Base-by-base conservation (phyloP, 2,329 filamentous ascomycete genomes). In the Hypoxylon sp. region DNA sequence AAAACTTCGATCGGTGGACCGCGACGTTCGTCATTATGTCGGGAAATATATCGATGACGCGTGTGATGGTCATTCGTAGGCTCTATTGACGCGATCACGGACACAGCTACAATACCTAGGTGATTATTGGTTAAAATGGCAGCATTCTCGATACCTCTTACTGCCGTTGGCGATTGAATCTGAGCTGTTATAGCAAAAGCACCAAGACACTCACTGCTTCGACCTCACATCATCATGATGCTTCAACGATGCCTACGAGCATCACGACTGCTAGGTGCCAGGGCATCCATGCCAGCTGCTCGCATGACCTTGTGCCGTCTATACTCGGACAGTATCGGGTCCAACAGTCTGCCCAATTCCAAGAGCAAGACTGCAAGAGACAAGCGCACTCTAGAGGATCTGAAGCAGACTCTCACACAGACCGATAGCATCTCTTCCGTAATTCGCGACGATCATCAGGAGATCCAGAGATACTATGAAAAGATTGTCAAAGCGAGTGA, bases 401-500 rank as follows among this genome's bases (percentile, higher is more conserved):
- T 49, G 15, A 31, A 18, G 17, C 53, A 48, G 18, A 48, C 29
- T 23, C 15, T 46, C 29, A 45, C 23, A 23, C 51, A 51, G 24
- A 26, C 26, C 33, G 52, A 38, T 33, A 49, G 26, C 7, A 63
- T 61, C 17, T 61, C 57, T 37, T 27, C 46, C 51, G 35, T 70
- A 9, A 55, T 63, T 8, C 40, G 40, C 2, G 38, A 67, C 11
- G 68, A 70, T 21, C 68, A 70, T 18, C 57, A 53, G 4, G 57
- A 69, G 24, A 60, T 70, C 20, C 62, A 67, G 37, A 54, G 53
- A 2, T 77, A 75, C 61, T 81, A 81, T 66, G 69, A 77, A 15
- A 74, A 75, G 13, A 73, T 82, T 29, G 60, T 78, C 55, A 72
- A 74, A 35, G 70, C 76, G 4, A 67, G 64, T 13, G 75, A 81